These are phyloP conservation scores for Arbutus unedo DNA, from an alignment of 148 eudicot species.

Conservation along the genomic window DNA sequence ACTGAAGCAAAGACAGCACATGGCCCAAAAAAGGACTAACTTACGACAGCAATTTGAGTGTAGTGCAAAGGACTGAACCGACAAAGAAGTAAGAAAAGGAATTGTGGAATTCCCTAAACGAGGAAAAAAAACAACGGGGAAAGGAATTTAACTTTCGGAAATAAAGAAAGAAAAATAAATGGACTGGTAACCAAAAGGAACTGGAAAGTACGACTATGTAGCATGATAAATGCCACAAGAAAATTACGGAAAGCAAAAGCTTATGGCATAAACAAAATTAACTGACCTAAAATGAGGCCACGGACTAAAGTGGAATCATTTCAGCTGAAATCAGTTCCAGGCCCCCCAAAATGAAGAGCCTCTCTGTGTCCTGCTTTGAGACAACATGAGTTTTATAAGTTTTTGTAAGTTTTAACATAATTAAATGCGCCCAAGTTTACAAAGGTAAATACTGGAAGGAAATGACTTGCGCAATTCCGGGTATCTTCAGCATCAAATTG, in stretches of 20 bases:
- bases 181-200: constrained; percentile 31
- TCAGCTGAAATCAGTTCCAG: constrained; percentile 97
- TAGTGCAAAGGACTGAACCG: constrained; percentile 6
- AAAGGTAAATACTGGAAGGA: constrained; percentile 73
- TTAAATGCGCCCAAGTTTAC: constrained; percentile 53
- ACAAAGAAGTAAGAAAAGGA: constrained; percentile 15
- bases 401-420: constrained; percentile 44
- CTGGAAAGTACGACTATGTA: constrained; percentile 48
- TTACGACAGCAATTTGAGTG: neutral
- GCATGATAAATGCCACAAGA: constrained; percentile 63
- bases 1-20: neutral
- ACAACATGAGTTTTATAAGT: constrained; percentile 84
- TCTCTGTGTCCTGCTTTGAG: constrained; percentile 94
- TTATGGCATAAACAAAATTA: constrained; percentile 58
- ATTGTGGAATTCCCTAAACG: constrained; percentile 21
- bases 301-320: constrained; percentile 92
- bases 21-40: constrained; percentile 3
- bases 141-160: constrained; percentile 23
- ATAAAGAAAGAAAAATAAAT: constrained; percentile 24
- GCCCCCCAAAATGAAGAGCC: constrained; percentile 98
- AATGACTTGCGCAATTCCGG: constrained; percentile 41
- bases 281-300: constrained; percentile 98
- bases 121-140: constrained; percentile 19
- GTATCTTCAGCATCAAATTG: constrained; percentile 39
- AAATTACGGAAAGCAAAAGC: constrained; percentile 33